These are phyloP conservation scores for Zygosaccharomyces rouxii DNA, from an alignment of 805 yeast genomes.

Conservation along the genomic window DNA sequence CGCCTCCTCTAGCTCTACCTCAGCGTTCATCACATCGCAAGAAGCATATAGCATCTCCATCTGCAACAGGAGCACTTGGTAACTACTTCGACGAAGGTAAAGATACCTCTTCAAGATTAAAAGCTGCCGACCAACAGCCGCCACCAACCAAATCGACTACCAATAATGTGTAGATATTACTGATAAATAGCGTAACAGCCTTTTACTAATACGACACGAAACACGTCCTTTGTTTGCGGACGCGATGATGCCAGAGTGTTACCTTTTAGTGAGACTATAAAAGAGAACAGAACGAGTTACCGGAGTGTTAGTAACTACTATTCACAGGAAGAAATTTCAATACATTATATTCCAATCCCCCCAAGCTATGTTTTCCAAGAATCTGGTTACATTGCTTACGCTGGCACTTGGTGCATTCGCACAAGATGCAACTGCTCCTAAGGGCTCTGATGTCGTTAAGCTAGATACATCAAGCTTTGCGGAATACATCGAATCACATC, in stretches of 20 bases:
- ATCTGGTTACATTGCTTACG: constrained; percentile 22
- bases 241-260: constrained; percentile 16
- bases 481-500: constrained; percentile 62
- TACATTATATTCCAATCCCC: constrained; percentile 12
- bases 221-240: neutral
- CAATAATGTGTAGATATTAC: neutral
- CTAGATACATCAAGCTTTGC: constrained; percentile 64
- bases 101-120: constrained; percentile 19
- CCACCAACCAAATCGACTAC: constrained; percentile 14
- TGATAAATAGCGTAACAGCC: neutral
- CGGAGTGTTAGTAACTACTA: neutral
- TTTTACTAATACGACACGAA: constrained; percentile 2
- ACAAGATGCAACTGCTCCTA: constrained; percentile 64
- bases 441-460: constrained; percentile 82
- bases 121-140: constrained; percentile 2
- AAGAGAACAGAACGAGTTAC: neutral
- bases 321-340: neutral
- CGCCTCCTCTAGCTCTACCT: constrained; percentile 2
- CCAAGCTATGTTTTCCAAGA: neutral
- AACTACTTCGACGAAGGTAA: constrained; percentile 35
- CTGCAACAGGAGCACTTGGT: constrained; percentile 16
- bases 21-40: constrained; percentile 17
- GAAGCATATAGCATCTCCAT: constrained; percentile 15
- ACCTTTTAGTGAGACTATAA: neutral
- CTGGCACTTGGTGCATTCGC: constrained; percentile 39